Evolutionary conservation across 2,329 filamentous ascomycete genomes (phyloP).

Genomic region (Verticillium dahliae): DNA sequence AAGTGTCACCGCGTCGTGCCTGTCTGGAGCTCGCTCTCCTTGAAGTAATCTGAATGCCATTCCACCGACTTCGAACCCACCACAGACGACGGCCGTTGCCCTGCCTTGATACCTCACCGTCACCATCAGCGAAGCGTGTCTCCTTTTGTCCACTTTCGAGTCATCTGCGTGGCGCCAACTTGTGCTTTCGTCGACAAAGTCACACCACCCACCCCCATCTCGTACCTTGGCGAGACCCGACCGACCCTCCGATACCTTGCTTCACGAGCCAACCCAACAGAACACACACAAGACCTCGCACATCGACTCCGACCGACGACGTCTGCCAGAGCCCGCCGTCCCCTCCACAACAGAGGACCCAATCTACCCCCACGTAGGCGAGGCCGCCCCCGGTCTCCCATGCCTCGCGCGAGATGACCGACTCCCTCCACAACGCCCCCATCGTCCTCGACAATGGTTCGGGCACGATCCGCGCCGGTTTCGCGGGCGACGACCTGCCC

Average conservation of each 20-base stretch:
- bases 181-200: too few species aligned
- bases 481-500: slow-evolving; percentile 90
- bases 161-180: background rate
- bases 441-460: slow-evolving; percentile 99
- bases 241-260: too few species aligned
- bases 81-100: slow-evolving; percentile 3
- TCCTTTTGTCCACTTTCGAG: background rate
- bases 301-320: background rate
- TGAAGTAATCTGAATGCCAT: background rate
- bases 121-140: background rate
- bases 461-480: slow-evolving; percentile 93
- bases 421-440: slow-evolving; percentile 84
- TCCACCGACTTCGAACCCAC: background rate
- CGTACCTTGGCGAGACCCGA: background rate
- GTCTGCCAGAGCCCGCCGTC: background rate
- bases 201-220: too few species aligned
- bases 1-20: slow-evolving; percentile 11
- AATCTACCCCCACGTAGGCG: background rate
- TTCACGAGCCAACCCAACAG: background rate
- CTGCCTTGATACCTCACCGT: background rate
- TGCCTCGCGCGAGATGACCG: slow-evolving; percentile 37
- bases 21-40: slow-evolving; percentile 10
- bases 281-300: background rate
- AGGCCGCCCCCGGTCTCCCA: slow-evolving; percentile 3
- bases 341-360: background rate